These are phyloP conservation scores for Candida khao-thaluensis DNA, from an alignment of 805 yeast genomes.

Conservation along the genomic window DNA sequence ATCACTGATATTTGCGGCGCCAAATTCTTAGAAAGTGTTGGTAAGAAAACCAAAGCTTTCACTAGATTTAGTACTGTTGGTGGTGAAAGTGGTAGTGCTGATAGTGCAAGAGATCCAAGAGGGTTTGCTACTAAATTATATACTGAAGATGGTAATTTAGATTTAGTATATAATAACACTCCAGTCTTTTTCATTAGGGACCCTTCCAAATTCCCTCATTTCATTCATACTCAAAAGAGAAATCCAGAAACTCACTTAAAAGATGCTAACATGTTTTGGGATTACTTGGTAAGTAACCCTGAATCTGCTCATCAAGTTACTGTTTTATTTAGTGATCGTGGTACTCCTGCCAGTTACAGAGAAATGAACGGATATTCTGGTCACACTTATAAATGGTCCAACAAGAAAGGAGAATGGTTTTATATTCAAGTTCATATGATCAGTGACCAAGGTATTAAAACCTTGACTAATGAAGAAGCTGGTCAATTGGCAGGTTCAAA, in stretches of 20 bases:
- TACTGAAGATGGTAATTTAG: constrained; percentile 83
- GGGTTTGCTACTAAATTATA: constrained; percentile 79
- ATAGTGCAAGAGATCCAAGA: constrained; percentile 84
- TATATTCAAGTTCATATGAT: constrained; percentile 78
- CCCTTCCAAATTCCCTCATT: constrained; percentile 82
- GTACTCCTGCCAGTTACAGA: constrained; percentile 74
- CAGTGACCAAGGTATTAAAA: constrained; percentile 60
- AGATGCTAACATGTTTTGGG: constrained; percentile 85
- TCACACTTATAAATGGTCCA: constrained; percentile 80
- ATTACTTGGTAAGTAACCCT: constrained; percentile 68
- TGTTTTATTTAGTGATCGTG: constrained; percentile 75
- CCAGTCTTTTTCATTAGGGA: constrained; percentile 85
- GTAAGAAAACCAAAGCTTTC: constrained; percentile 73
- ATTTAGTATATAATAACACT: constrained; percentile 82
- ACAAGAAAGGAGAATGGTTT: constrained; percentile 69
- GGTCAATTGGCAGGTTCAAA: constrained; percentile 65
- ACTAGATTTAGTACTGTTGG: constrained; percentile 87
- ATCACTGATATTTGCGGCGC: constrained; percentile 70
- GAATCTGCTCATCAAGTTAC: constrained; percentile 75
- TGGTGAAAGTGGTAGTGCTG: constrained; percentile 80
- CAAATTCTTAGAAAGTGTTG: constrained; percentile 67
- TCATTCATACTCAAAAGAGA: constrained; percentile 87
- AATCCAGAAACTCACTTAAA: constrained; percentile 77
- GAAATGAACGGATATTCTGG: constrained; percentile 85
- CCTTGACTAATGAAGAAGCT: constrained; percentile 63